Conservation (phyloP, 441 rosid genomes). For the Metrosideros polymorpha region DNA sequence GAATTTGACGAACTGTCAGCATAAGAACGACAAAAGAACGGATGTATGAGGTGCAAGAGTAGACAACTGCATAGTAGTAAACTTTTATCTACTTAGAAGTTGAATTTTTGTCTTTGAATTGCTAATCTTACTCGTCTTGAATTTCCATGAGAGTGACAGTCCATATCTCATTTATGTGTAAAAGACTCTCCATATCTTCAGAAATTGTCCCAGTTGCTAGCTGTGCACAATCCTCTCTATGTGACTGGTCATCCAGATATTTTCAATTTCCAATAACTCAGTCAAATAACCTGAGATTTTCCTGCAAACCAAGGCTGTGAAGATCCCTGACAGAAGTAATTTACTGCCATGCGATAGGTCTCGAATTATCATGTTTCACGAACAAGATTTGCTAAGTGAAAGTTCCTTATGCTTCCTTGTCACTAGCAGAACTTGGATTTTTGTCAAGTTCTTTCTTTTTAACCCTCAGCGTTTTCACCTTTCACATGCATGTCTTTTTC, state of each 20-base stretch:
- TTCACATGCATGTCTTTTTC: not conserved
- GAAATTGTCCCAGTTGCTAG: not conserved
- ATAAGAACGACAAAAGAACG: not conserved
- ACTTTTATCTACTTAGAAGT: not conserved
- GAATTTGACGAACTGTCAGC: not conserved
- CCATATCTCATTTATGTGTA: not conserved
- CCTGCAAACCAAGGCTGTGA: not conserved
- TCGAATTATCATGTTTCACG: not conserved
- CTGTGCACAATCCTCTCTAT: not conserved
- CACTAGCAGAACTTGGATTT: not conserved
- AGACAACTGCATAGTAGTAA: not conserved
- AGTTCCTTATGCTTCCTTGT: not conserved
- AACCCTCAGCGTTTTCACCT: not conserved
- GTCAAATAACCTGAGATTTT: not conserved
- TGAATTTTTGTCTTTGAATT: not conserved
- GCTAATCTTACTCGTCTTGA: not conserved
- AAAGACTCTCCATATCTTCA: not conserved
- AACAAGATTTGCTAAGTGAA: not conserved
- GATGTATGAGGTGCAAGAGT: not conserved
- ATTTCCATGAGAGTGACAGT: not conserved
- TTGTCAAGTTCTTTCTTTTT: not conserved
- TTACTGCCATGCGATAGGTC: not conserved
- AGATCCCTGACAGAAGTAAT: not conserved
- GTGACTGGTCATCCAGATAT: not conserved
- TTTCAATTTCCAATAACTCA: not conserved